Evolutionary conservation across 805 yeast genomes (phyloP).

Genomic region (Cyberlindnera maclurae): DNA sequence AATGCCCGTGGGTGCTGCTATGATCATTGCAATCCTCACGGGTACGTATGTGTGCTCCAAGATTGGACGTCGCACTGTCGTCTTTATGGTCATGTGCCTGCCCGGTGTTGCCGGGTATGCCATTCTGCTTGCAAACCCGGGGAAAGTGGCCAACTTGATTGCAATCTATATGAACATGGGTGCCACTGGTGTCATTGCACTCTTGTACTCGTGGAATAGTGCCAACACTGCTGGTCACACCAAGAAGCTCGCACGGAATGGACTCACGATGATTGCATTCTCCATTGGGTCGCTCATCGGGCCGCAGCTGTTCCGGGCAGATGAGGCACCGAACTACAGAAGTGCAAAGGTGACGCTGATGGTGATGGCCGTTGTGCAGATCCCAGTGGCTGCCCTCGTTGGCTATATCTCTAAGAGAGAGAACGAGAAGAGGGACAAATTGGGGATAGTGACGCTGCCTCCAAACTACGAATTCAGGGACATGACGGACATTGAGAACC

Average conservation of each 20-base stretch:
- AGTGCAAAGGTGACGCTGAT: slow-evolving; percentile 54
- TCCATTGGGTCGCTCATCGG: slow-evolving; percentile 55
- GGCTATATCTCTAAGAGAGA: slow-evolving; percentile 40
- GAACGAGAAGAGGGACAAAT: slow-evolving; percentile 42
- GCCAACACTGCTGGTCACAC: slow-evolving; percentile 59
- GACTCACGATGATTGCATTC: slow-evolving; percentile 50
- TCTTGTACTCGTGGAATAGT: slow-evolving; percentile 54
- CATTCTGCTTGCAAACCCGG: slow-evolving; percentile 34
- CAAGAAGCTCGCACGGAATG: slow-evolving; percentile 47
- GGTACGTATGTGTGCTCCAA: slow-evolving; percentile 32
- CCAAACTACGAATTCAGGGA: slow-evolving; percentile 44
- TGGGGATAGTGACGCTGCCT: slow-evolving; percentile 25
- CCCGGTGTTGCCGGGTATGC: slow-evolving; percentile 46
- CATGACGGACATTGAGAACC: slow-evolving; percentile 52
- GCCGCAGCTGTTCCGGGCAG: slow-evolving; percentile 51
- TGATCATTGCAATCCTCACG: slow-evolving; percentile 33
- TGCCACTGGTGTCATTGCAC: slow-evolving; percentile 50
- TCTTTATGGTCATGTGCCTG: slow-evolving; percentile 32
- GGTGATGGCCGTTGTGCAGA: slow-evolving; percentile 40
- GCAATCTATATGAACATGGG: slow-evolving; percentile 46
- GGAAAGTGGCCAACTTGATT: slow-evolving; percentile 39
- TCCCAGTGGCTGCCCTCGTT: slow-evolving; percentile 36
- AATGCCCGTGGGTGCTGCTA: slow-evolving; percentile 50
- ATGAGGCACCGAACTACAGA: slow-evolving; percentile 44
- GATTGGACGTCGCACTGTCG: slow-evolving; percentile 29